Evolutionary conservation across 225 moss, liverwort and hornwort species (phyloP).

Genomic region (Bryum argenteum): DNA sequence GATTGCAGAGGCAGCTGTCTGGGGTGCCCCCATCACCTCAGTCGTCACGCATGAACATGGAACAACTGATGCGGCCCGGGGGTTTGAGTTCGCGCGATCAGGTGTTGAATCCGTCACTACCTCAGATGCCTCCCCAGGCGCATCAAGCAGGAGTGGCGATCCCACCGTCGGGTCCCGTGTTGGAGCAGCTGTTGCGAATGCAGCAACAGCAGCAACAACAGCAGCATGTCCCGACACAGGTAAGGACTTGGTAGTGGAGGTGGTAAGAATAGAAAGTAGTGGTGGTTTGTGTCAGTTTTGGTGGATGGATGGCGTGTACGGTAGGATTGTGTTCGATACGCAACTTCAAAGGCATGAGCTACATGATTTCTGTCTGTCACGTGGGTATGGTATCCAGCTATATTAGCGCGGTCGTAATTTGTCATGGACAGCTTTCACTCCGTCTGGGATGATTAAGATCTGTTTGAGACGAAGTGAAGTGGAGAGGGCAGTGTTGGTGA

Average conservation of each 20-base stretch:
- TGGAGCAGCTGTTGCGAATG: slow-evolving; percentile 89
- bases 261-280: not conserved
- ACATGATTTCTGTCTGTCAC: not conserved
- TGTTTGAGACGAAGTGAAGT: not conserved
- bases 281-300: slow-evolving; percentile 1
- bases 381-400: not conserved
- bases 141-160: slow-evolving; percentile 70
- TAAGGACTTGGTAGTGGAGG: slow-evolving; percentile 29
- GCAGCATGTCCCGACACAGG: slow-evolving; percentile 87
- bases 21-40: slow-evolving; percentile 54
- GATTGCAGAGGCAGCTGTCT: slow-evolving; percentile 65
- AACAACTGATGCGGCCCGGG: slow-evolving; percentile 79
- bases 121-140: slow-evolving; percentile 64
- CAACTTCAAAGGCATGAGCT: not conserved
- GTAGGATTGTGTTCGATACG: not conserved
- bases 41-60: slow-evolving; percentile 49
- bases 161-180: slow-evolving; percentile 79
- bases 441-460: no score
- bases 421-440: not conserved
- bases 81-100: slow-evolving; percentile 66
- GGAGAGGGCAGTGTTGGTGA: not conserved
- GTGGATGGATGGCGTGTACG: slow-evolving; percentile 6
- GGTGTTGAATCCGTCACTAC: slow-evolving; percentile 60
- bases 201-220: slow-evolving; percentile 93
- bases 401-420: not conserved